phyloP scores from a whole-genome alignment of 129 eudicot genomes.

The Cynara cardunculus region DNA sequence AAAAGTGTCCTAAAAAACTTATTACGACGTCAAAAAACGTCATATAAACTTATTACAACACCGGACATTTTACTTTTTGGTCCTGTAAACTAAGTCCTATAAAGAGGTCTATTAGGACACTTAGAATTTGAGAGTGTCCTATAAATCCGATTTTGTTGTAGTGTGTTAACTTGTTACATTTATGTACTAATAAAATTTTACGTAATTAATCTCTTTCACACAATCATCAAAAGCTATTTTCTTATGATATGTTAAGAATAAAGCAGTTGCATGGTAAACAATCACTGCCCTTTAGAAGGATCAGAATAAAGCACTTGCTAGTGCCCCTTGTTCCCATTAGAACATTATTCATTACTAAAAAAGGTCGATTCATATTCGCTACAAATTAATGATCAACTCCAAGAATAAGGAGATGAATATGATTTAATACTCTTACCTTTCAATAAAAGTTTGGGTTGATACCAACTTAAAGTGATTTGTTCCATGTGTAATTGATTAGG shows the following conservation, averaged over 20 bases:
- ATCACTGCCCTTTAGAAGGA: neutral
- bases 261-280: neutral
- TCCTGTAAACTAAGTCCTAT: too few relatives aligned
- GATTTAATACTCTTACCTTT: constrained; percentile 4
- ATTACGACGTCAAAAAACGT: too few relatives aligned
- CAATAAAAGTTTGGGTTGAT: neutral
- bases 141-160: too few relatives aligned
- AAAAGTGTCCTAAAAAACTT: too few relatives aligned
- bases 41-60: too few relatives aligned
- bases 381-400: neutral
- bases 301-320: constrained; percentile 1
- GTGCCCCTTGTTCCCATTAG: neutral
- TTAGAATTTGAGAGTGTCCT: too few relatives aligned
- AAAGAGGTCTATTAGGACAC: too few relatives aligned
- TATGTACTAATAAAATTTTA: neutral
- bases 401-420: constrained; percentile 1
- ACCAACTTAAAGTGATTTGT: neutral
- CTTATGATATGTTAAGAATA: neutral
- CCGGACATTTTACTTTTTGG: too few relatives aligned
- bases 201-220: neutral
- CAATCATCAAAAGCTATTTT: neutral
- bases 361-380: neutral
- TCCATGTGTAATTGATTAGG: neutral
- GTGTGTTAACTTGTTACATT: too few relatives aligned
- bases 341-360: neutral